Evolutionary conservation across 192 early-diverging fungal genomes (phyloP).

Genomic region (Haplosporangium gracile): DNA sequence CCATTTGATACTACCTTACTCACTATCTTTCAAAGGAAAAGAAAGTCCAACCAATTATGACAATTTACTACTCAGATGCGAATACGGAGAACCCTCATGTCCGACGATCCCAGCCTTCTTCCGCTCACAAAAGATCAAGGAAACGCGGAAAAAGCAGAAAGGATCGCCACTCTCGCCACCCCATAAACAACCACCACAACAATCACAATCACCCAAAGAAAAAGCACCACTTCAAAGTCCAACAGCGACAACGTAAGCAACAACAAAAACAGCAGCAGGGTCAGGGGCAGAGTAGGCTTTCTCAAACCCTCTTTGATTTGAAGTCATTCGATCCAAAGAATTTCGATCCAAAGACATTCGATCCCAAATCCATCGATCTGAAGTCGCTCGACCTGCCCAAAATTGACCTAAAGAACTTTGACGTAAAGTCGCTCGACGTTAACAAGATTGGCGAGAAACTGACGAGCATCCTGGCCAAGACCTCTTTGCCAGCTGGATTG

Average conservation of each 20-base stretch:
- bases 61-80: background rate
- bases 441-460: background rate
- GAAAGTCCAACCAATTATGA: background rate
- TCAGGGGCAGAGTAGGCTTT: background rate
- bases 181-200: background rate
- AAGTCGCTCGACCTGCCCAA: background rate
- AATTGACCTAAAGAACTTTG: conserved; percentile 10
- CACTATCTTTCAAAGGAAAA: background rate
- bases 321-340: background rate
- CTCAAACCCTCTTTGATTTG: background rate
- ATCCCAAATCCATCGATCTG: background rate
- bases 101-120: background rate
- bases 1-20: background rate
- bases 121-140: background rate
- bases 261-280: background rate
- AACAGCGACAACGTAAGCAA: background rate
- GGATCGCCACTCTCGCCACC: background rate
- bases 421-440: background rate
- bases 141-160: background rate
- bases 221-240: background rate
- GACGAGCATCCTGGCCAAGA: background rate
- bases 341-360: conserved; percentile 7
- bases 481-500: conserved; percentile 24
- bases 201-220: conserved; percentile 7
- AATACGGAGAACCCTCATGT: background rate